phyloP scores from a whole-genome alignment of 257 asterid genomes.

The Paraleonurus japonicus region DNA sequence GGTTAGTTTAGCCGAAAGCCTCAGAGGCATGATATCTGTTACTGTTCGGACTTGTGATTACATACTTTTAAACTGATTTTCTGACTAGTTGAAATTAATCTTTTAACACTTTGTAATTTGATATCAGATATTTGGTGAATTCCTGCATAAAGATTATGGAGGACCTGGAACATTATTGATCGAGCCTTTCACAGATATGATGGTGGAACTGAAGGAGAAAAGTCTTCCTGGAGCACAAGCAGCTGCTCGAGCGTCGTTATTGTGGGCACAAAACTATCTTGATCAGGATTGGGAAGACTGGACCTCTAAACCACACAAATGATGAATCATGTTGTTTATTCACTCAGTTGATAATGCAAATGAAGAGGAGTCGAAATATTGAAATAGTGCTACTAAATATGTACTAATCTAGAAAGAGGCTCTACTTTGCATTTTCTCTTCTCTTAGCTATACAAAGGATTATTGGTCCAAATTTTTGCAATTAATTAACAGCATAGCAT shows the following conservation, averaged over 20 bases:
- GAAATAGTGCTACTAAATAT: conserved; percentile 18
- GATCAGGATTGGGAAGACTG: conserved; percentile 64
- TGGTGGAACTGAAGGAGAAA: conserved; percentile 61
- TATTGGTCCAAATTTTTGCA: conserved; percentile 19
- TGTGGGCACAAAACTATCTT: conserved; percentile 62
- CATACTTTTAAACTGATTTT: not conserved
- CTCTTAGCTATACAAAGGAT: conserved; percentile 32
- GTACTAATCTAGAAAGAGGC: conserved; percentile 25
- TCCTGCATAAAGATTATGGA: conserved; percentile 60
- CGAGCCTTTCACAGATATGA: conserved; percentile 72
- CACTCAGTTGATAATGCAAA: conserved; percentile 9
- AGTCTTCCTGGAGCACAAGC: conserved; percentile 52
- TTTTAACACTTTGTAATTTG: not conserved
- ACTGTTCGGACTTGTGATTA: no score
- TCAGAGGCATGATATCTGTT: no score
- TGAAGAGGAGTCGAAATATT: conserved; percentile 10
- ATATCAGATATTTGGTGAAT: conserved; percentile 57
- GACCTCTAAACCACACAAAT: conserved; percentile 44
- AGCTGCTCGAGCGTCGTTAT: conserved; percentile 63
- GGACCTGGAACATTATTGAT: conserved; percentile 68
- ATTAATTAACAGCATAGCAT: not conserved
- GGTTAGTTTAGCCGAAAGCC: no score
- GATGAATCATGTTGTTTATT: not conserved
- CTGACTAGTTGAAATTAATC: not conserved
- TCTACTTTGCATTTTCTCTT: conserved; percentile 14